These are phyloP conservation scores for Misopates orontium DNA, from an alignment of 257 asterid genomes.

Conservation along the genomic window DNA sequence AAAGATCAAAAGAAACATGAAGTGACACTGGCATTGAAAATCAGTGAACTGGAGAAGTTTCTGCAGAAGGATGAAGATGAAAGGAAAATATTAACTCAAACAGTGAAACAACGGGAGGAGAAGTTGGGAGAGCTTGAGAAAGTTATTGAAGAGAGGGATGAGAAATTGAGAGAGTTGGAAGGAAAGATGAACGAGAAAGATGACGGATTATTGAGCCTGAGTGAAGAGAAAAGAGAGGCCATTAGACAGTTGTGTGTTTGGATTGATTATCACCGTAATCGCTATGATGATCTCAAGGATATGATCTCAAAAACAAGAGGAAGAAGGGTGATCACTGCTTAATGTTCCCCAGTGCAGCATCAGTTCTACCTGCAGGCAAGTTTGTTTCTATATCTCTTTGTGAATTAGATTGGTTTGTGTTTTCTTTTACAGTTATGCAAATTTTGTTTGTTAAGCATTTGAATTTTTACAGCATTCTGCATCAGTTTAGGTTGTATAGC, in stretches of 20 bases:
- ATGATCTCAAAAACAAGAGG: conserved; percentile 45
- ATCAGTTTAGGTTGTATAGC: conserved; percentile 36
- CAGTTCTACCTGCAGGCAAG: not conserved
- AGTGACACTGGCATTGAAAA: conserved; percentile 33
- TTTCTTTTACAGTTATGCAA: not conserved
- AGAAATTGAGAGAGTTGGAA: conserved; percentile 45
- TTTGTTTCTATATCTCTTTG: conserved; percentile 17
- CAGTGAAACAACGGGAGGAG: conserved; percentile 37
- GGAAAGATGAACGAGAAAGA: conserved; percentile 56
- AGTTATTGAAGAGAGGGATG: conserved; percentile 45
- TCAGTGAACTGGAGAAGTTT: conserved; percentile 36
- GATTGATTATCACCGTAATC: conserved; percentile 67
- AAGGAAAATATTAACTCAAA: conserved; percentile 39
- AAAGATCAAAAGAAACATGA: conserved; percentile 40
- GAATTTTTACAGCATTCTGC: conserved; percentile 14
- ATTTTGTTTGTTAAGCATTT: conserved; percentile 13
- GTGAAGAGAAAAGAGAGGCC: conserved; percentile 76
- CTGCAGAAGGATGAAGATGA: conserved; percentile 45
- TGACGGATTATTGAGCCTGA: conserved; percentile 47
- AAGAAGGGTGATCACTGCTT: conserved; percentile 50
- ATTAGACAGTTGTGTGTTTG: conserved; percentile 70
- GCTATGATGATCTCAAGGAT: conserved; percentile 56
- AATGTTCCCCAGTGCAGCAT: conserved; percentile 18
- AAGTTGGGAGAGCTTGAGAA: conserved; percentile 45
- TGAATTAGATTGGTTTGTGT: conserved; percentile 20